Evolutionary conservation across 345 rosid genomes (phyloP).

Genomic region (Corchorus olitorius): DNA sequence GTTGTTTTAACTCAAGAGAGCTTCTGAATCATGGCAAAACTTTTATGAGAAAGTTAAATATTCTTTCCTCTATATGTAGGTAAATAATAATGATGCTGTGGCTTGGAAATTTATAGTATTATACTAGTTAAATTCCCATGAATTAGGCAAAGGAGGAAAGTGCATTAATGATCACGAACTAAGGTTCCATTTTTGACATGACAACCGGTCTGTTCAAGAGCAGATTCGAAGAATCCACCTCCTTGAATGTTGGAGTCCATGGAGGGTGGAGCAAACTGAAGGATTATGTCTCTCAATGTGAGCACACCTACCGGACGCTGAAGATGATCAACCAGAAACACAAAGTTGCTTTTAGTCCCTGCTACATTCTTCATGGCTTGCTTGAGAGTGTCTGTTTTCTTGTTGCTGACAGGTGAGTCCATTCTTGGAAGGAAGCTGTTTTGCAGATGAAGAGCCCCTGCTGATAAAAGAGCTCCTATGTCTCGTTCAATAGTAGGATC

Average conservation of each 20-base stretch:
- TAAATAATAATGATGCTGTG: too few species aligned
- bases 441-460: slow-evolving; percentile 32
- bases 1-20: neutral
- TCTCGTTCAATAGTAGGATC: slow-evolving; percentile 31
- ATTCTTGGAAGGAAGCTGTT: slow-evolving; percentile 39
- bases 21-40: neutral
- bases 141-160: neutral
- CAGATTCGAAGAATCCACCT: slow-evolving; percentile 42
- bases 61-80: neutral
- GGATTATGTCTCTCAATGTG: slow-evolving; percentile 33
- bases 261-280: slow-evolving; percentile 46
- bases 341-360: slow-evolving; percentile 27
- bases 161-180: slow-evolving; percentile 26
- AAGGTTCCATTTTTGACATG: slow-evolving; percentile 38
- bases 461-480: slow-evolving; percentile 29
- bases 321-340: slow-evolving; percentile 33
- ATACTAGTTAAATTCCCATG: neutral
- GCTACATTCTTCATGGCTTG: slow-evolving; percentile 43
- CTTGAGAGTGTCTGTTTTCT: slow-evolving; percentile 40
- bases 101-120: too few species aligned
- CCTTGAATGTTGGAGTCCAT: slow-evolving; percentile 39
- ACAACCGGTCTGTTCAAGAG: slow-evolving; percentile 42
- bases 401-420: slow-evolving; percentile 35
- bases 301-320: slow-evolving; percentile 23
- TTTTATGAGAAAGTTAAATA: too few species aligned